Percentiles rank a stretch among this genome's conserved stretches.
Evolutionary conservation across 129 eudicot genomes (phyloP).

Genomic region (Helianthus tuberosus): DNA sequence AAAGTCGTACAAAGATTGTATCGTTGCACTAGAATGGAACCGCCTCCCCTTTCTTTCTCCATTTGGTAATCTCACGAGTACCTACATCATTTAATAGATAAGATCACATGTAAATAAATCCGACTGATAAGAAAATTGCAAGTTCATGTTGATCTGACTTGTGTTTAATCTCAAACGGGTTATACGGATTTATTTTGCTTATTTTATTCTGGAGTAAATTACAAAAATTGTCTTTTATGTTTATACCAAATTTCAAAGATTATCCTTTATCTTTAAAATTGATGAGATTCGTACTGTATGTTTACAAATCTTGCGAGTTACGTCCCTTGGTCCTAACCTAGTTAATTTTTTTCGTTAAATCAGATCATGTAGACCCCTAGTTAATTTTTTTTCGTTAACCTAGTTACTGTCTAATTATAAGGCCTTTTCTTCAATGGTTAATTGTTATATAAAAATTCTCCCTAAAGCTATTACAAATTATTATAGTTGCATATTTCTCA

Average conservation of each 20-base stretch:
- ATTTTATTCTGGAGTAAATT: background rate
- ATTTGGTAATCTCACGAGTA: slow-evolving; percentile 87
- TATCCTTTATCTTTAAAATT: no score
- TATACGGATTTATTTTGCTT: background rate
- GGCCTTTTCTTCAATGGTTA: background rate
- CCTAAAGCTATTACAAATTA: background rate
- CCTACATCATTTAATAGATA: slow-evolving; percentile 36
- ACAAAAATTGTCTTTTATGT: no score
- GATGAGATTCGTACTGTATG: no score
- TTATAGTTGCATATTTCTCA: slow-evolving; percentile 9
- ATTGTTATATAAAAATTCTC: slow-evolving; percentile 2
- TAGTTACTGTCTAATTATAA: background rate
- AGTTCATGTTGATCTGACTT: background rate
- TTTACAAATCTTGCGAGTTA: no score
- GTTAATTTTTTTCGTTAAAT: no score
- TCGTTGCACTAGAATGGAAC: slow-evolving; percentile 57
- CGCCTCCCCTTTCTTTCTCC: slow-evolving; percentile 93
- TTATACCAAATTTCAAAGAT: no score
- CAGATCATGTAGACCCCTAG: no score
- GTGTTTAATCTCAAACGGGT: background rate
- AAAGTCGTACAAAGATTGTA: slow-evolving; percentile 84
- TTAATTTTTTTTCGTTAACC: no score
- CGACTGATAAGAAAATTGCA: background rate
- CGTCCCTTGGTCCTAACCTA: no score
- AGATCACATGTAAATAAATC: background rate